These are phyloP conservation scores for Pseudopithomyces maydicus DNA, from an alignment of 2,329 filamentous ascomycete genomes.

Conservation along the genomic window DNA sequence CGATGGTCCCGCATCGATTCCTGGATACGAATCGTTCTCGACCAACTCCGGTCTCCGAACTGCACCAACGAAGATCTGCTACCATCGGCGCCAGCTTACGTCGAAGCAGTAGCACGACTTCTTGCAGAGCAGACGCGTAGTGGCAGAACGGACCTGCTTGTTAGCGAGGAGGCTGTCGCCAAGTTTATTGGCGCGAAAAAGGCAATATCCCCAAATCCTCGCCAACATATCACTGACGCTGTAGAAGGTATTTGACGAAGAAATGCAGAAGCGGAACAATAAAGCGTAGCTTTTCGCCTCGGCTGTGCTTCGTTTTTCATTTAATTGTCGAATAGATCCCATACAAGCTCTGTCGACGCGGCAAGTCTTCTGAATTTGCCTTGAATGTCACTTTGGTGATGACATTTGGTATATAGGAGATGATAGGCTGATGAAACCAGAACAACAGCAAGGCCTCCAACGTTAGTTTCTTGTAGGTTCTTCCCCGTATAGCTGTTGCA, in stretches of 20 bases:
- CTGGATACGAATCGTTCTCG: constrained; percentile 16
- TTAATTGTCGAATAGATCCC: no score
- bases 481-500: no score
- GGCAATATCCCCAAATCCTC: constrained; percentile 5
- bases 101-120: constrained; percentile 15
- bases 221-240: neutral
- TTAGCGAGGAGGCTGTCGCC: constrained; percentile 12
- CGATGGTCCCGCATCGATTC: constrained; percentile 17
- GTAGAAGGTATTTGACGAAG: neutral
- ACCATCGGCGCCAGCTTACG: constrained; percentile 12
- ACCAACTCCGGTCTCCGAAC: constrained; percentile 16
- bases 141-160: constrained; percentile 1
- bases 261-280: neutral
- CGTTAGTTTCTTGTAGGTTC: no score
- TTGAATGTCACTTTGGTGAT: no score
- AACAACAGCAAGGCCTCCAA: no score
- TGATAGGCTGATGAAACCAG: no score
- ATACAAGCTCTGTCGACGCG: no score
- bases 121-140: constrained; percentile 9
- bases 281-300: no score
- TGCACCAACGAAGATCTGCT: constrained; percentile 17
- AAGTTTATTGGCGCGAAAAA: constrained; percentile 17
- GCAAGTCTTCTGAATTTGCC: no score
- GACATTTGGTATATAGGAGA: no score
- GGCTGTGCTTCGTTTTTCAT: no score